Base-by-base conservation (phyloP, 1,139 yeast genomes). In the Kurtzmaniella quercitrusa region DNA sequence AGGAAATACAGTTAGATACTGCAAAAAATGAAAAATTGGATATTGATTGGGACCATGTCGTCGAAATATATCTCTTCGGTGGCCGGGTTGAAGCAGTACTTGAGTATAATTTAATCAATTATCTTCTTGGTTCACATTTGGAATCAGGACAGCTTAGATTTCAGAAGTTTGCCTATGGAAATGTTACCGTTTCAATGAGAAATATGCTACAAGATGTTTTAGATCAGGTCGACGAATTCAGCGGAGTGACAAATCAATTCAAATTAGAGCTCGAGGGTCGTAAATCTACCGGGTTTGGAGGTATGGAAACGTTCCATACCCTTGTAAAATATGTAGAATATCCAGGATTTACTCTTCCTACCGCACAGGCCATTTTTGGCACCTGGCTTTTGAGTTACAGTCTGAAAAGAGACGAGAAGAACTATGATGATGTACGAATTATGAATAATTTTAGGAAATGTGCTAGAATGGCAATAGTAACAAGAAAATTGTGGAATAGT, bases 331-430 rank as follows among this genome's bases (percentile, higher is more conserved):
- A 47, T 31, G 59, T 61, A 23, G 51, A 46, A 34, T 38, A 42
- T 6, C 38, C 44, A 7, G 57, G 58, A 1, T 45, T 58, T 11
- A 53, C 56, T 34, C 50, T 59, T 21, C 63, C 64, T 7, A 46
- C 59, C 18, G 60, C 63, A 6, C 56, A 57, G 27, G 51, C 61
- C 14, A 52, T 60, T 53, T 57, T 56, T 42, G 62, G 60, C 7
- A 56, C 52, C 36, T 60, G 61, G 63, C 51, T 55, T 9, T 44
- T 56, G 23, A 45, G 57, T 21, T 60, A 39, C 44, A 23, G 52
- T 48, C 37, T 34, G 41, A 3, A 43, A 38, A 10, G 41, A 33
- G 31, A 46, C 7, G 45, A 41, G 16, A 46, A 48, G 38, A 55
- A 50, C 39, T 59, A 56, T 45, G 47, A 51, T 21, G 54, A 54